Conservation (phyloP, 2,329 filamentous ascomycete species). For the Microascus cirrosus region DNA sequence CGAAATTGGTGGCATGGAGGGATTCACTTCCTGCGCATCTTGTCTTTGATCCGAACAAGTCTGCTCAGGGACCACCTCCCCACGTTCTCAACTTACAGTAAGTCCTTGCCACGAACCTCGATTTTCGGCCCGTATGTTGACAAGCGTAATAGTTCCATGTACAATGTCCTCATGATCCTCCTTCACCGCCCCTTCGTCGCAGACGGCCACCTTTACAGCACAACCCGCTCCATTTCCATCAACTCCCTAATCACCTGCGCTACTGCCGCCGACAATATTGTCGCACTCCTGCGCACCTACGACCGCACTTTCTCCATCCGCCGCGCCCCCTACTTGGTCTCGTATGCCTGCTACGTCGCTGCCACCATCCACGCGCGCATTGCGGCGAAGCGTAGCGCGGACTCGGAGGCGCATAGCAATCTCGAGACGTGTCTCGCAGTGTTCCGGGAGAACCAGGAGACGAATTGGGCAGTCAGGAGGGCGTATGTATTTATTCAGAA, state of each 20-base stretch:
- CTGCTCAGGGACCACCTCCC: constrained; percentile 22
- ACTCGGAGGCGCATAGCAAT: constrained; percentile 24
- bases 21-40: constrained; percentile 28
- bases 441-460: constrained; percentile 36
- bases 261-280: constrained; percentile 31
- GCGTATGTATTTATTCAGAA: constrained; percentile 31
- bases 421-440: constrained; percentile 32
- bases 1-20: constrained; percentile 29
- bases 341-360: constrained; percentile 43
- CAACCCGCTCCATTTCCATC: constrained; percentile 24
- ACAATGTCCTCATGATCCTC: constrained; percentile 38
- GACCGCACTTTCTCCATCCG: constrained; percentile 30
- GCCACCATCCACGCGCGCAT: constrained; percentile 40
- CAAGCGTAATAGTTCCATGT: constrained; percentile 23
- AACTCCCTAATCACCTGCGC: constrained; percentile 33
- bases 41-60: constrained; percentile 19
- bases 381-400: constrained; percentile 29
- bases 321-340: constrained; percentile 39
- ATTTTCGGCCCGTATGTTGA: constrained; percentile 1
- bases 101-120: constrained; percentile 8
- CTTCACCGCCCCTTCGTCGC: constrained; percentile 41
- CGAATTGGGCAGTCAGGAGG: constrained; percentile 34
- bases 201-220: constrained; percentile 33
- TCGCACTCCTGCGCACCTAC: constrained; percentile 29
- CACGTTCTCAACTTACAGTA: constrained; percentile 30